Evolutionary conservation across 2,329 filamentous ascomycete species (phyloP).

Genomic region (Fonsecaea erecta): DNA sequence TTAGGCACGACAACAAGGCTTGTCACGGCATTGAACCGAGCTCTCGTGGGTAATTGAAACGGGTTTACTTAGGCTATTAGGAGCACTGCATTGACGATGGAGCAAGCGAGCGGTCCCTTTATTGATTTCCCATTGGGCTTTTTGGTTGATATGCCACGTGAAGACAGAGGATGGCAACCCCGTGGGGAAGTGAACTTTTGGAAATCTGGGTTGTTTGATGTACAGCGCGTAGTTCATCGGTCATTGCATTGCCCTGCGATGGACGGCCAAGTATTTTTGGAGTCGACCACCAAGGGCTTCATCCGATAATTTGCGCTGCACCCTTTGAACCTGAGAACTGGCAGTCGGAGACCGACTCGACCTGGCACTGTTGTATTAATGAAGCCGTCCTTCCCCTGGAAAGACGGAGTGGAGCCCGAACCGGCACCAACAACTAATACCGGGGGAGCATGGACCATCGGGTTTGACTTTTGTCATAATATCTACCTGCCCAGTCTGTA

Average conservation of each 20-base stretch:
- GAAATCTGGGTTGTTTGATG: not conserved
- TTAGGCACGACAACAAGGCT: slow-evolving; percentile 53
- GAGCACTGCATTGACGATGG: not conserved
- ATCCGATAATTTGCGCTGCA: too few species aligned
- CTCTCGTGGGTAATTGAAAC: not conserved
- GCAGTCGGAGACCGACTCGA: too few species aligned
- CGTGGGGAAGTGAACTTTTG: not conserved
- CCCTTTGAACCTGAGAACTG: too few species aligned
- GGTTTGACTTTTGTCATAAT: too few species aligned
- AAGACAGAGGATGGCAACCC: not conserved
- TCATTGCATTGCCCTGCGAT: not conserved
- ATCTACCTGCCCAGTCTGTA: too few species aligned
- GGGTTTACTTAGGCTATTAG: not conserved
- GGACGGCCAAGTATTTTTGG: not conserved
- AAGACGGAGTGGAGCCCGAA: too few species aligned
- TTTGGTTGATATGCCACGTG: not conserved
- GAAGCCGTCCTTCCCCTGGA: too few species aligned
- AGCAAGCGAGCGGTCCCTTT: slow-evolving; percentile 5
- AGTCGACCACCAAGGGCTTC: too few species aligned
- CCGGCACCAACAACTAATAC: too few species aligned
- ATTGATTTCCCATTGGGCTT: not conserved
- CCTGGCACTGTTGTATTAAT: too few species aligned
- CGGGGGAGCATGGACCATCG: too few species aligned
- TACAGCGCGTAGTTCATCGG: not conserved
- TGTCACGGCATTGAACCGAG: slow-evolving; percentile 39